Evolutionary conservation across 345 rosid species (phyloP).

Genomic region (Gossypium turneri): DNA sequence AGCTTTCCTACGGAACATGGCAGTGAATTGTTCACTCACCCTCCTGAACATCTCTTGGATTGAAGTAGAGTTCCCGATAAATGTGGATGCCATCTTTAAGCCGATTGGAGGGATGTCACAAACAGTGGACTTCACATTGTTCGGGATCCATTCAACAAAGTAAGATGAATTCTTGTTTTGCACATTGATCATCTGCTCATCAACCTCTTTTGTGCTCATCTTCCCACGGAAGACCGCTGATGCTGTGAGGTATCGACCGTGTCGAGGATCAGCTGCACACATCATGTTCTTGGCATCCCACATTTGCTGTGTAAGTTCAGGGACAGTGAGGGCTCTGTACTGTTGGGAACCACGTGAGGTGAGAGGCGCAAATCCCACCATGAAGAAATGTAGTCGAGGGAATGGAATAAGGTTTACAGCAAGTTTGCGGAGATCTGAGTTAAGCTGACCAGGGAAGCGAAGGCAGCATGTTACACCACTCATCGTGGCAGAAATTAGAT

Average conservation of each 20-base stretch:
- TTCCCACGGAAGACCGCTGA: constrained; percentile 58
- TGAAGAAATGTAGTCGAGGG: constrained; percentile 77
- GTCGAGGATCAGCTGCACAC: constrained; percentile 9
- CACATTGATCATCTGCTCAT: constrained; percentile 80
- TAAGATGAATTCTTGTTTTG: constrained; percentile 82
- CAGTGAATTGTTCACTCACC: constrained; percentile 83
- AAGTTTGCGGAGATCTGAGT: constrained; percentile 76
- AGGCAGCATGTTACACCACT: constrained; percentile 83
- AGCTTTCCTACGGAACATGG: constrained; percentile 73
- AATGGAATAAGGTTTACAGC: constrained; percentile 80
- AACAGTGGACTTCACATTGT: constrained; percentile 79
- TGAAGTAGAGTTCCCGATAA: constrained; percentile 72
- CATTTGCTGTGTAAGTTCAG: constrained; percentile 83
- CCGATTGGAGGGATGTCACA: constrained; percentile 82
- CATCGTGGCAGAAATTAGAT: constrained; percentile 75
- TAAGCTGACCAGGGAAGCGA: constrained; percentile 79
- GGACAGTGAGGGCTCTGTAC: constrained; percentile 66
- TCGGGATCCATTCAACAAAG: constrained; percentile 82
- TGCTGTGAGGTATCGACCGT: constrained; percentile 19
- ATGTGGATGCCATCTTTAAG: constrained; percentile 72
- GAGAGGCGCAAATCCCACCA: constrained; percentile 74
- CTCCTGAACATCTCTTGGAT: constrained; percentile 84
- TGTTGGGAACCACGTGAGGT: constrained; percentile 79
- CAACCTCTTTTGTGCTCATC: constrained; percentile 85
- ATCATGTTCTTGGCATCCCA: constrained; percentile 42